Percentiles rank a stretch among this genome's conserved stretches.
phyloP scores from a whole-genome alignment of 495 filamentous ascomycete genomes.

The Glutinoglossum americanum region DNA sequence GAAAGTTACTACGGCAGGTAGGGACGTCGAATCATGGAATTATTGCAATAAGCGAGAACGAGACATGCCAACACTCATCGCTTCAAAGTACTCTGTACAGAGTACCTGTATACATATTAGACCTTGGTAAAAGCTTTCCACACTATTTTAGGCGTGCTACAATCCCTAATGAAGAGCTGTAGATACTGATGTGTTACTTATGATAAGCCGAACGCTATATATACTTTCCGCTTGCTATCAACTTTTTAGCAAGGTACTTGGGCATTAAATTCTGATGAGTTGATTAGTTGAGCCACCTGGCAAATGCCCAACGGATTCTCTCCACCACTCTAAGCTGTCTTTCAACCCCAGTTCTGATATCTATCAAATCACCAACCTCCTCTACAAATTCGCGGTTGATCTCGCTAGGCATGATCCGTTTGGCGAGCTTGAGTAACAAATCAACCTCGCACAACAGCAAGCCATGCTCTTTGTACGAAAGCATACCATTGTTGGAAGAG shows the following conservation, averaged over 20 bases:
- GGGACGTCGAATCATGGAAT: background rate
- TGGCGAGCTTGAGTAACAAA: constrained; percentile 44
- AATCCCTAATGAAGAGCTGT: too few relatives aligned
- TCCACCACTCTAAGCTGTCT: constrained; percentile 55
- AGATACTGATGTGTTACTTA: too few relatives aligned
- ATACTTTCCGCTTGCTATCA: too few relatives aligned
- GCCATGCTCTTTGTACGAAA: constrained; percentile 79
- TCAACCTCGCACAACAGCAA: constrained; percentile 77
- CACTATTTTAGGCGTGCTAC: too few relatives aligned
- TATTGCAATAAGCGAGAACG: background rate
- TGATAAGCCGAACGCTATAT: too few relatives aligned
- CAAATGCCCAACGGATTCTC: constrained; percentile 75
- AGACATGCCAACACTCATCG: background rate
- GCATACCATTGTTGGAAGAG: constrained; percentile 37
- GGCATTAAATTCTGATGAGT: too few relatives aligned
- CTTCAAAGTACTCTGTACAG: background rate
- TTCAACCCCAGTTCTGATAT: constrained; percentile 48
- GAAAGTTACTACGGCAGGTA: background rate
- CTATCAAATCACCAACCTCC: constrained; percentile 62
- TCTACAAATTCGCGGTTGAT: constrained; percentile 65
- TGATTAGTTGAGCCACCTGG: constrained; percentile 36
- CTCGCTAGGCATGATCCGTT: constrained; percentile 37
- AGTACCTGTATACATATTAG: background rate
- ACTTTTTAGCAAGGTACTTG: too few relatives aligned
- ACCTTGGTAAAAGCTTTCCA: too few relatives aligned